phyloP scores from a whole-genome alignment of 2,329 filamentous ascomycete genomes.

The Aspergillus ustus region DNA sequence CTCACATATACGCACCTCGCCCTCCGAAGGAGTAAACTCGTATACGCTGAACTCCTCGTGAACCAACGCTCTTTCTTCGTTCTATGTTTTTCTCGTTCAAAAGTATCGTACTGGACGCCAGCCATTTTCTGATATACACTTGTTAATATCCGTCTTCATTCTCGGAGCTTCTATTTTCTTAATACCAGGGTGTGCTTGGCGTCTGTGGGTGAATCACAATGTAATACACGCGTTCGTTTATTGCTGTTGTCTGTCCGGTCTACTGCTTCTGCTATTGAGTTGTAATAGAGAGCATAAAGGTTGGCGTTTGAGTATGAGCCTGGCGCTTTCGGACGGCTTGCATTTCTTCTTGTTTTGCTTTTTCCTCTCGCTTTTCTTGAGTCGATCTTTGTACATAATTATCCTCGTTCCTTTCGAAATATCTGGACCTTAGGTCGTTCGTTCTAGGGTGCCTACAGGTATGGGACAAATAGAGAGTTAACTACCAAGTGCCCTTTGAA shows the following conservation, averaged over 20 bases:
- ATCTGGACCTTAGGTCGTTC: background rate
- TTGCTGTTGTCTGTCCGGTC: background rate
- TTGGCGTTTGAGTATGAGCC: slow-evolving; percentile 10
- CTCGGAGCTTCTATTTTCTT: slow-evolving; percentile 5
- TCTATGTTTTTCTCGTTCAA: background rate
- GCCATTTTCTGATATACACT: background rate
- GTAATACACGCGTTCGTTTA: background rate
- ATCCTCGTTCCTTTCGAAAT: background rate
- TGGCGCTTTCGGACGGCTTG: slow-evolving; percentile 9
- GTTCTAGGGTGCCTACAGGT: background rate
- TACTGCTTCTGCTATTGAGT: background rate
- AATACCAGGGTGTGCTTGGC: background rate
- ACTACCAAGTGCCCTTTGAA: background rate
- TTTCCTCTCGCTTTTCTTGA: background rate
- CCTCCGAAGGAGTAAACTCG: background rate
- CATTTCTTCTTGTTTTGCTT: background rate
- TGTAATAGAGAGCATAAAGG: slow-evolving; percentile 10
- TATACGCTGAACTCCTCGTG: background rate
- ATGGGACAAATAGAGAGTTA: background rate
- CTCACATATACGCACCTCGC: background rate
- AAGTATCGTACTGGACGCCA: slow-evolving; percentile 3
- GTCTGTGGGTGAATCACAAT: slow-evolving; percentile 4
- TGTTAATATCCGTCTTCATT: background rate
- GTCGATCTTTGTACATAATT: background rate
- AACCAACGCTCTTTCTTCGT: background rate